A percentile compares a stretch with the other conserved stretches of the same genome.
phyloP scores from a whole-genome alignment of 1,284 basidiomycete species.

The Porodaedalea pini region DNA sequence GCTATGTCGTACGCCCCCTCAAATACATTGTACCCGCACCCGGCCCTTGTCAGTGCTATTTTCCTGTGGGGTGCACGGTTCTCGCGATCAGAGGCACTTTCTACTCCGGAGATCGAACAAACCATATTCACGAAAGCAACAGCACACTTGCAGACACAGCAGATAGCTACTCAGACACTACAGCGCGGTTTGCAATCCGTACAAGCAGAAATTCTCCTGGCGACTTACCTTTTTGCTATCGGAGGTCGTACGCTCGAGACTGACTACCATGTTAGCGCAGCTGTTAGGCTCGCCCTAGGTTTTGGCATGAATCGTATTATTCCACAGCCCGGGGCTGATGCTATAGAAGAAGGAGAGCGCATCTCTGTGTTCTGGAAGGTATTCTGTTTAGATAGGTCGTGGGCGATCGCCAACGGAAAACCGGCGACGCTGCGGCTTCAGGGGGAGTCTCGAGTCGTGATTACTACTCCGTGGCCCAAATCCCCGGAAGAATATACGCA shows the following conservation, averaged over 20 bases:
- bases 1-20: background rate
- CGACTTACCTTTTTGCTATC: slow-evolving; percentile 13
- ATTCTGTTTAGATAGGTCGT: slow-evolving; percentile 14
- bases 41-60: slow-evolving; percentile 14
- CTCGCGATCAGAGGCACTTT: background rate
- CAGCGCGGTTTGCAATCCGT: slow-evolving; percentile 14
- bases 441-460: slow-evolving; percentile 1
- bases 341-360: slow-evolving; percentile 17
- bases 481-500: background rate
- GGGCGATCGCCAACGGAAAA: slow-evolving; percentile 14
- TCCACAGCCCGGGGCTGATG: background rate
- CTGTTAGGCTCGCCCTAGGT: slow-evolving; percentile 12
- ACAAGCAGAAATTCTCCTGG: slow-evolving; percentile 18
- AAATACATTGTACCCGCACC: slow-evolving; percentile 6
- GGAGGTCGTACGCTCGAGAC: slow-evolving; percentile 15
- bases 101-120: slow-evolving; percentile 7
- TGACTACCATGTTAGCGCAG: slow-evolving; percentile 17
- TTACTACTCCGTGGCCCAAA: slow-evolving; percentile 19
- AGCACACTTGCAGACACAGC: slow-evolving; percentile 1
- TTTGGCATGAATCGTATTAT: slow-evolving; percentile 17
- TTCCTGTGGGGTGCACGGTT: slow-evolving; percentile 19
- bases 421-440: slow-evolving; percentile 13
- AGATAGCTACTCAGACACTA: slow-evolving; percentile 1
- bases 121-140: slow-evolving; percentile 2
- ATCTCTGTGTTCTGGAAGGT: slow-evolving; percentile 20